phyloP scores from a whole-genome alignment of 345 rosid genomes.

The Microthlaspi erraticum region DNA sequence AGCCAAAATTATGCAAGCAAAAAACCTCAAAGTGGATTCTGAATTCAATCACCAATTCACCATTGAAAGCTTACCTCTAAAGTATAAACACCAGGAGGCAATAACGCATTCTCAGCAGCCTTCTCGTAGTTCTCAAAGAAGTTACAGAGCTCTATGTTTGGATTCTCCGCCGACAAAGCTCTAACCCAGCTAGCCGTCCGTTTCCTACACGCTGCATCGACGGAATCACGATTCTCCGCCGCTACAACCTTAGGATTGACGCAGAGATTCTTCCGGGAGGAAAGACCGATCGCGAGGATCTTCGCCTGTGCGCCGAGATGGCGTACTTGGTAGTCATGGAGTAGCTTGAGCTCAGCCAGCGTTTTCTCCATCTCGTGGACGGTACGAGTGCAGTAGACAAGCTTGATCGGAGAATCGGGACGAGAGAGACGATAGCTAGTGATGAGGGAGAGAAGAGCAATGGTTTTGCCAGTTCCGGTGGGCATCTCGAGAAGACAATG shows the following conservation, averaged over 20 bases:
- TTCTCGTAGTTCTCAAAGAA: slow-evolving; percentile 85
- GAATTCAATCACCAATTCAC: slow-evolving; percentile 1
- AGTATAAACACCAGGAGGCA: slow-evolving; percentile 97
- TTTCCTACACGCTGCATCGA: slow-evolving; percentile 93
- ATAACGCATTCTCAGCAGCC: slow-evolving; percentile 72
- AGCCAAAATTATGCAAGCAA: not conserved
- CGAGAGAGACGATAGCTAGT: slow-evolving; percentile 81
- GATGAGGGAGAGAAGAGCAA: slow-evolving; percentile 91
- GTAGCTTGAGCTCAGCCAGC: slow-evolving; percentile 74
- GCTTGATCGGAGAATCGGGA: slow-evolving; percentile 73
- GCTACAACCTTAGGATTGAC: slow-evolving; percentile 76
- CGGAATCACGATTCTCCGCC: slow-evolving; percentile 92
- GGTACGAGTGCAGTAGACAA: slow-evolving; percentile 93
- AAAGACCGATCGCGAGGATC: slow-evolving; percentile 79
- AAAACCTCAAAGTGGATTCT: not conserved
- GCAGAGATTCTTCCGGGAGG: slow-evolving; percentile 92
- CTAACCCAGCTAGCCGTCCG: slow-evolving; percentile 95
- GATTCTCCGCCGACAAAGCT: slow-evolving; percentile 74
- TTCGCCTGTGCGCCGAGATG: slow-evolving; percentile 74
- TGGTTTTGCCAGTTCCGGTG: slow-evolving; percentile 97
- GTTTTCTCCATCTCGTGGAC: slow-evolving; percentile 99
- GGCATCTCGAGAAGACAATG: slow-evolving; percentile 99
- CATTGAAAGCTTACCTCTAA: slow-evolving; percentile 61
- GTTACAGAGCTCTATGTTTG: slow-evolving; percentile 74
- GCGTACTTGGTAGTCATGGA: slow-evolving; percentile 74